Percentiles rank a stretch among this genome's conserved stretches.
These are phyloP conservation scores for Haplographium delicatum DNA, from an alignment of 495 filamentous ascomycete species.

Conservation along the genomic window DNA sequence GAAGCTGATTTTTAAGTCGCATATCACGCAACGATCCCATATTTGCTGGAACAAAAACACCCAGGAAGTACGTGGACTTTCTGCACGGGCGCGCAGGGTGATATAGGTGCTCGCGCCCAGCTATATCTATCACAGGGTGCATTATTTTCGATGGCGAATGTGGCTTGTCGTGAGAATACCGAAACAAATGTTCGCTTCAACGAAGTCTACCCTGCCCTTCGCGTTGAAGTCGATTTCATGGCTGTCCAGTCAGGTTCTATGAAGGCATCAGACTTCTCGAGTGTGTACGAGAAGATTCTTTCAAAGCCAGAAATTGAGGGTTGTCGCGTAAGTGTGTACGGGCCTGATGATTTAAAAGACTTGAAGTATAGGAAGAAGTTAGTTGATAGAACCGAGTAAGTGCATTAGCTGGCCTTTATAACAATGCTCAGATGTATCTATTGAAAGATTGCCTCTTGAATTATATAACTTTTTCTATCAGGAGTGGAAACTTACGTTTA, in stretches of 20 bases:
- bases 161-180: slow-evolving; percentile 30
- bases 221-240: slow-evolving; percentile 32
- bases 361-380: slow-evolving; percentile 10
- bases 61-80: slow-evolving; percentile 31
- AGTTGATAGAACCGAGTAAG: too few relatives aligned
- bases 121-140: slow-evolving; percentile 34
- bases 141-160: slow-evolving; percentile 32
- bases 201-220: slow-evolving; percentile 31
- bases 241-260: slow-evolving; percentile 23
- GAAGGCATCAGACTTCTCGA: slow-evolving; percentile 25
- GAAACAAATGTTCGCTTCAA: slow-evolving; percentile 37
- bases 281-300: slow-evolving; percentile 10
- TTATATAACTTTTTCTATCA: too few relatives aligned
- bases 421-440: too few relatives aligned
- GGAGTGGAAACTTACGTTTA: too few relatives aligned
- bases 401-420: too few relatives aligned
- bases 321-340: not conserved
- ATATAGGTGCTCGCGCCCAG: slow-evolving; percentile 25
- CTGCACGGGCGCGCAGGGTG: slow-evolving; percentile 35
- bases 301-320: not conserved
- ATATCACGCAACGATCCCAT: slow-evolving; percentile 34
- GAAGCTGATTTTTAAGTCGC: slow-evolving; percentile 26
- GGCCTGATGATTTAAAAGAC: slow-evolving; percentile 4
- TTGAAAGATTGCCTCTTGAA: too few relatives aligned
- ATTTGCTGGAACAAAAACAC: slow-evolving; percentile 34